These are phyloP conservation scores for Hypoxylon subgilvum DNA, from an alignment of 495 filamentous ascomycete genomes.

Conservation along the genomic window DNA sequence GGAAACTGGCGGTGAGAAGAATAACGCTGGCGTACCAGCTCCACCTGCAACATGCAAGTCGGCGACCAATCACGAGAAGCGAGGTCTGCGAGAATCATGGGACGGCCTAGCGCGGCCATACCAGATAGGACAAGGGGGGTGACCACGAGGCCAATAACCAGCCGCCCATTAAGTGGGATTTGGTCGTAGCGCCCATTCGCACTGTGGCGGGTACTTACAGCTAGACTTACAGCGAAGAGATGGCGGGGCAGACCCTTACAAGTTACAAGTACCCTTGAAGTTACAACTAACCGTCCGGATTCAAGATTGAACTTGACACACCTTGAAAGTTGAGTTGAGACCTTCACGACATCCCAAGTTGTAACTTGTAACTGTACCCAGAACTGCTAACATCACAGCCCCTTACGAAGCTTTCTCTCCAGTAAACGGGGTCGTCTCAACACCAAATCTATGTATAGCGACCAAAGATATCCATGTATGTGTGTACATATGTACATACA, in stretches of 20 bases:
- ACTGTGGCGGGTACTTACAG: conserved; percentile 30
- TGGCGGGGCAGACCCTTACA: not conserved
- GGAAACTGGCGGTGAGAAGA: conserved; percentile 48
- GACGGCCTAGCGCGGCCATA: conserved; percentile 35
- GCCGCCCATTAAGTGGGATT: conserved; percentile 17
- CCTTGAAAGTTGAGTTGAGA: too few species aligned
- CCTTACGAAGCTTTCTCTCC: too few species aligned
- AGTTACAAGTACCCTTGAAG: too few species aligned
- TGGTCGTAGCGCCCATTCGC: conserved; percentile 4
- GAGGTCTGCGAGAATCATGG: conserved; percentile 40
- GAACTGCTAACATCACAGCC: too few species aligned
- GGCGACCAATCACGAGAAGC: conserved; percentile 35
- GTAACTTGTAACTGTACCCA: too few species aligned
- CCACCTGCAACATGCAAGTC: conserved; percentile 45
- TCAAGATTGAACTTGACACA: too few species aligned
- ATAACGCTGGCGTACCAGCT: conserved; percentile 45
- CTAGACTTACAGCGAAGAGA: not conserved
- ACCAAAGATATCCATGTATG: too few species aligned
- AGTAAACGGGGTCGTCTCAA: too few species aligned
- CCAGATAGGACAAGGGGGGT: conserved; percentile 33
- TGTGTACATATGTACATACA: too few species aligned
- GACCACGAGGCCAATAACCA: conserved; percentile 40
- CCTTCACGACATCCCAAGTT: too few species aligned
- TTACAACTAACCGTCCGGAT: too few species aligned
- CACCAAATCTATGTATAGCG: too few species aligned